Evolutionary conservation across 2,329 filamentous ascomycete genomes (phyloP).

Genomic region (Fusarium sp.): DNA sequence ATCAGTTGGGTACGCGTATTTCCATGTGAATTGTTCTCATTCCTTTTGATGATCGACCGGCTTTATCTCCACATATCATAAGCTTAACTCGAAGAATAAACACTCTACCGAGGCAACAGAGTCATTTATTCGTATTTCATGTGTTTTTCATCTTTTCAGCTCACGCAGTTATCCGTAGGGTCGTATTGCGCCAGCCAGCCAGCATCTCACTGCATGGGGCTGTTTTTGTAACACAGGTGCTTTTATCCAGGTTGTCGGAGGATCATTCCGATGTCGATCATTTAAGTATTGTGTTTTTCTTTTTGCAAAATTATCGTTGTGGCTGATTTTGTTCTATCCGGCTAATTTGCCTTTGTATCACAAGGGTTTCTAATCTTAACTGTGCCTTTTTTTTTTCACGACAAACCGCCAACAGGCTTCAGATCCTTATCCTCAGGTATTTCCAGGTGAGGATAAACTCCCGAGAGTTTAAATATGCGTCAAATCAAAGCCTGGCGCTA

Average conservation of each 20-base stretch:
- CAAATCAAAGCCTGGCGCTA: conserved; percentile 2
- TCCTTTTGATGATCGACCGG: conserved; percentile 10
- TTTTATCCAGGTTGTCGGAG: conserved; percentile 12
- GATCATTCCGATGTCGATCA: conserved; percentile 1
- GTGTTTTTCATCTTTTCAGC: neutral
- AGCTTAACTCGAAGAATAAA: conserved; percentile 11
- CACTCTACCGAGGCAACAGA: neutral
- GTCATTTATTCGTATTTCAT: neutral
- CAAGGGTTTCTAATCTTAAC: neutral
- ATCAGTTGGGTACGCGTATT: neutral
- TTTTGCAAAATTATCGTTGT: neutral
- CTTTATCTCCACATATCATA: conserved; percentile 6
- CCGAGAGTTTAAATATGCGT: conserved; percentile 11
- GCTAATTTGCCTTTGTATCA: neutral
- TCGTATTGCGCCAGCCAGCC: neutral
- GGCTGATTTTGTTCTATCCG: neutral
- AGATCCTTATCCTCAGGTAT: neutral
- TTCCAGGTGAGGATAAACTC: conserved; percentile 22
- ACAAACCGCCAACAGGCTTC: neutral
- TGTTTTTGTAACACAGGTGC: neutral
- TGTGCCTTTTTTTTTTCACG: neutral
- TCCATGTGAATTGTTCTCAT: neutral
- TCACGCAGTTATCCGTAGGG: conserved; percentile 12
- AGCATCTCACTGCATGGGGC: neutral
- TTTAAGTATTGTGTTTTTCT: neutral